Base-by-base conservation (phyloP, 106 monocot species). In the Dendrobium chrysotoxum region DNA sequence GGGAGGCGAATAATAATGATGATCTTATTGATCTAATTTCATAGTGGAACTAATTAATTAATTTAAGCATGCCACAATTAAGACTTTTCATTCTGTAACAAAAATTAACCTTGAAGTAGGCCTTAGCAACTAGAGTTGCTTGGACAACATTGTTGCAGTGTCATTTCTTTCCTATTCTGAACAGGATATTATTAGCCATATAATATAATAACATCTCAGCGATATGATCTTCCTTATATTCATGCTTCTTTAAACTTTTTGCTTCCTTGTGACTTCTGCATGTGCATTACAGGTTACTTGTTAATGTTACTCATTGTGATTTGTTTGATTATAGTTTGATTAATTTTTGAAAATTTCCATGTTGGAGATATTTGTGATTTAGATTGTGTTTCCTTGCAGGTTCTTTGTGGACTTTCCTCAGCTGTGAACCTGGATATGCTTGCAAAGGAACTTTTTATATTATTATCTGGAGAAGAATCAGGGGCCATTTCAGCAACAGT, bases 341-440 rank as follows among this genome's bases (percentile, higher is more conserved):
- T 74, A 74, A 16, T 74, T 41, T 74, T 74, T 42, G 74, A 42
- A 74, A 74, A 42, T 74, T 74, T 4, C 18, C 40, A 21, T 74
- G 31, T 25, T 65, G 25, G 45, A 66, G 4, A 1, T 44, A 13
- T 75, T 75, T 75, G 50, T 80, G 72, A 74, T 74, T 40, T 17
- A 9, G 39, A 20, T 74, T 81, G 21, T 20, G 13, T 13, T 3
- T 53, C 12, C 28, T 84, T 75, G 15, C 88, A 97, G 97, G 90
- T 97, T 84, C 94, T 97, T 79, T 89, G 89, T 86, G 92, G 89
- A 23, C 89, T 97, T 78, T 89, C 89, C 7, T 82, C 87, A 9
- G 53, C 66, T 78, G 85, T 79, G 72, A 87, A 97, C 71, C 20
- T 88, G 61, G 78, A 54, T 85, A 40, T 73, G 38, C 83, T 94